Percentiles rank a stretch among this genome's conserved stretches.
Conservation (phyloP, 1,139 yeast species). For the Candida labiduridarum region DNA sequence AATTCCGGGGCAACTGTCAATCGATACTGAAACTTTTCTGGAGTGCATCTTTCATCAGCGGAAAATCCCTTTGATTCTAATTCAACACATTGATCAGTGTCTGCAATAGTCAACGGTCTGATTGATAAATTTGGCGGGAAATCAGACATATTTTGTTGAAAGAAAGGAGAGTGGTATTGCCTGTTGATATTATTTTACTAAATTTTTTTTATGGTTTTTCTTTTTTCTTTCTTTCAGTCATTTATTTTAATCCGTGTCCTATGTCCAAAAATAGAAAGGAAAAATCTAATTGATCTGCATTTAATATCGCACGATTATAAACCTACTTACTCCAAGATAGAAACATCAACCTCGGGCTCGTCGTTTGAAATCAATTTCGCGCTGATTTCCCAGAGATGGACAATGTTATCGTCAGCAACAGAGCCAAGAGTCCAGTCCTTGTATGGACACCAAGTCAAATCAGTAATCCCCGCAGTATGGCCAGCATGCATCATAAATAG, state of each 20-base stretch:
- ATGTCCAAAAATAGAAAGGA: background rate
- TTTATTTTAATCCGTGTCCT: constrained; percentile 1
- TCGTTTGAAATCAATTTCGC: constrained; percentile 45
- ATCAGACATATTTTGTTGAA: constrained; percentile 27
- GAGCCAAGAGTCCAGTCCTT: constrained; percentile 75
- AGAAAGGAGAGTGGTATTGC: background rate
- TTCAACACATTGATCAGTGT: constrained; percentile 58
- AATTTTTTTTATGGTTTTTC: background rate
- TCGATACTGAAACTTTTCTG: constrained; percentile 67
- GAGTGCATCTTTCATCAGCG: constrained; percentile 64
- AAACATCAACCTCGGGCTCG: constrained; percentile 17
- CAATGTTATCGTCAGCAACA: constrained; percentile 75
- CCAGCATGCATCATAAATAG: constrained; percentile 87
- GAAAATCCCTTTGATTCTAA: constrained; percentile 75
- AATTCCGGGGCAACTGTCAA: constrained; percentile 85
- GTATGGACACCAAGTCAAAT: constrained; percentile 68
- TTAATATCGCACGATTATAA: constrained; percentile 1
- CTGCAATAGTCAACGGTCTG: constrained; percentile 77
- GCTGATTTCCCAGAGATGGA: constrained; percentile 75
- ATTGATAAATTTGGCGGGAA: constrained; percentile 69
- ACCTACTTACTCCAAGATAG: constrained; percentile 1
- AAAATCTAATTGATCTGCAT: background rate
- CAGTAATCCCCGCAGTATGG: constrained; percentile 75
- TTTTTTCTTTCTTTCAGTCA: background rate
- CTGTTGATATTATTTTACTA: background rate